Conservation (phyloP, 352 stramenopile species). For the Thraustotheca clavata region DNA sequence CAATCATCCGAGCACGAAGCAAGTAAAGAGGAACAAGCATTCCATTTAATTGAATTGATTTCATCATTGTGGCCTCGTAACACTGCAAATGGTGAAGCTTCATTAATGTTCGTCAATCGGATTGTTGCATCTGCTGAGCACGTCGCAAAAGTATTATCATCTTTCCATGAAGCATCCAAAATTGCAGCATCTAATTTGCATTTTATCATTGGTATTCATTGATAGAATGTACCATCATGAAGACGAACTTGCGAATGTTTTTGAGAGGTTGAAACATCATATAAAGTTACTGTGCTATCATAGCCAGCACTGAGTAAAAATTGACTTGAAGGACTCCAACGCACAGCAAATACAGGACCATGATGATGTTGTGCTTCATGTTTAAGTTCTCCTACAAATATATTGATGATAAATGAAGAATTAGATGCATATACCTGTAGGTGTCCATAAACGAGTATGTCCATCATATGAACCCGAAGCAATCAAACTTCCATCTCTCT, state of each 20-base stretch:
- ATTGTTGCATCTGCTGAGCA: constrained; percentile 92
- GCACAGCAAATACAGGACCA: constrained; percentile 73
- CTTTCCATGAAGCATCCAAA: constrained; percentile 90
- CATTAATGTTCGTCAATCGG: constrained; percentile 85
- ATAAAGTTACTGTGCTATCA: constrained; percentile 81
- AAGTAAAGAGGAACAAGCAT: constrained; percentile 88
- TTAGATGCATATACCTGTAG: constrained; percentile 4
- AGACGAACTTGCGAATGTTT: constrained; percentile 94
- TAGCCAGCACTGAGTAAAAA: constrained; percentile 75
- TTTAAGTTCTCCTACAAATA: constrained; percentile 57
- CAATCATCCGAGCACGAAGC: constrained; percentile 97
- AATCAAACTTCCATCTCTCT: constrained; percentile 85
- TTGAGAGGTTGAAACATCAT: constrained; percentile 77
- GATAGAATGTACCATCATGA: constrained; percentile 38
- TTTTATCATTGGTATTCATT: neutral
- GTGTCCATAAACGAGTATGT: constrained; percentile 72
- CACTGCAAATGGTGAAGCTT: constrained; percentile 61
- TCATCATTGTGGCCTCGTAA: constrained; percentile 93
- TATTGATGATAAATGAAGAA: neutral
- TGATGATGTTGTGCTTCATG: constrained; percentile 80
- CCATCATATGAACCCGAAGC: constrained; percentile 96
- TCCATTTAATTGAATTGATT: constrained; percentile 98
- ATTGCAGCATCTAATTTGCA: constrained; percentile 48
- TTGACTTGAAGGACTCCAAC: constrained; percentile 69
- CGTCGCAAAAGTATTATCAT: constrained; percentile 90